Evolutionary conservation across 2,329 filamentous ascomycete species (phyloP).

Genomic region (Emmonsiellopsis sp.): DNA sequence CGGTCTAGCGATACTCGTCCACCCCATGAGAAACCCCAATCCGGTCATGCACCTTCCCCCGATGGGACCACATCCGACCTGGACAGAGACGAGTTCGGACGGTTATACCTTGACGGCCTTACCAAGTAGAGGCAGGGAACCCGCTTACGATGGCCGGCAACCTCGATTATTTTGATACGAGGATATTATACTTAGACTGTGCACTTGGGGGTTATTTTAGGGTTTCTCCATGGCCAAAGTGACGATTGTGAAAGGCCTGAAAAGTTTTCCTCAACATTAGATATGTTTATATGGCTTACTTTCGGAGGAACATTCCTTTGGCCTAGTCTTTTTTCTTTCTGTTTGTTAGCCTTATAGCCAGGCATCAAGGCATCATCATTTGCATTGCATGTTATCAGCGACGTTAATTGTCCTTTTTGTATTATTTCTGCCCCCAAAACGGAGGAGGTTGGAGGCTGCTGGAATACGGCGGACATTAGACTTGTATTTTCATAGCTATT

Average conservation of each 20-base stretch:
- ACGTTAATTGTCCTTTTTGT: not conserved
- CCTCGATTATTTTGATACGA: not conserved
- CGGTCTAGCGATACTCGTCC: conserved; percentile 5
- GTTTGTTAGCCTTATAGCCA: not conserved
- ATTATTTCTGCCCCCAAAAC: not conserved
- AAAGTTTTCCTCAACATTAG: not conserved
- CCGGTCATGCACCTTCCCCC: conserved; percentile 17
- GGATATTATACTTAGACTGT: not conserved
- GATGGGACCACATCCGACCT: conserved; percentile 27
- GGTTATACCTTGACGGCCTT: conserved; percentile 21
- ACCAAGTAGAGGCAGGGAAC: conserved; percentile 1
- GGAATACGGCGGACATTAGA: not conserved
- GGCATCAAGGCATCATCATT: not conserved
- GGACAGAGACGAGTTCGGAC: conserved; percentile 23
- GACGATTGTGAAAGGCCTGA: not conserved
- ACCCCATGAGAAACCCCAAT: conserved; percentile 11
- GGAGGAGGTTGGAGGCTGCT: not conserved
- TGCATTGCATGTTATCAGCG: not conserved
- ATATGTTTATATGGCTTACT: not conserved
- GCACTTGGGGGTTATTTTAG: not conserved
- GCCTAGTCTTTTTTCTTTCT: not conserved
- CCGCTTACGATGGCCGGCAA: not conserved
- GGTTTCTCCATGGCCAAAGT: not conserved
- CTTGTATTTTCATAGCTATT: conserved; percentile 1
- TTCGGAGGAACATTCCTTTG: not conserved